phyloP scores from a whole-genome alignment of 768 basidiomycete species.

The Neoboletus brunneissimus region DNA sequence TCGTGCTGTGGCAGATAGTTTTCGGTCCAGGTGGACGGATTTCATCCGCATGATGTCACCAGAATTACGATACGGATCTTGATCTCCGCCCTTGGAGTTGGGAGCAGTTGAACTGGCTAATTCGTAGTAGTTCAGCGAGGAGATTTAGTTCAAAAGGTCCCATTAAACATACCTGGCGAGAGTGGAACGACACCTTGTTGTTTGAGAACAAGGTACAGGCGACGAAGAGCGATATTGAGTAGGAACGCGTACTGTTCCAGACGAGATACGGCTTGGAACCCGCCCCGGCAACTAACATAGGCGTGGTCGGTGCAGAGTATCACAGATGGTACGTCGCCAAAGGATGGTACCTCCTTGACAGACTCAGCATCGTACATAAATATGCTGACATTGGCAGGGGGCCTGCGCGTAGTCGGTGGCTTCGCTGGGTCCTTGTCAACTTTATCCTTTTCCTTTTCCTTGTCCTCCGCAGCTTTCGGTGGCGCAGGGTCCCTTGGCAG shows the following conservation, averaged over 20 bases:
- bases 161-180: slow-evolving; percentile 55
- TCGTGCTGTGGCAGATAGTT: slow-evolving; percentile 89
- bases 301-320: slow-evolving; percentile 80
- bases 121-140: slow-evolving; percentile 9
- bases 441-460: slow-evolving; percentile 41
- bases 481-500: slow-evolving; percentile 53
- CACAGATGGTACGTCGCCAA: slow-evolving; percentile 68
- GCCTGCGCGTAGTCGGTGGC: slow-evolving; percentile 61
- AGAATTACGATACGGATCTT: slow-evolving; percentile 83
- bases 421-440: slow-evolving; percentile 50
- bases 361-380: slow-evolving; percentile 79
- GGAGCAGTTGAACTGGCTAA: slow-evolving; percentile 34
- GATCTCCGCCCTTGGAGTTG: slow-evolving; percentile 38
- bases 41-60: slow-evolving; percentile 93
- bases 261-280: slow-evolving; percentile 90
- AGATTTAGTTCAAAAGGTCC: slow-evolving; percentile 1
- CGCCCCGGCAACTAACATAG: slow-evolving; percentile 59
- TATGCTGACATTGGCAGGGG: slow-evolving; percentile 74
- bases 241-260: slow-evolving; percentile 98
- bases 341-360: slow-evolving; percentile 62
- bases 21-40: slow-evolving; percentile 91
- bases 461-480: slow-evolving; percentile 51
- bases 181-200: slow-evolving; percentile 88
- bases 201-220: slow-evolving; percentile 83
- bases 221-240: slow-evolving; percentile 89